phyloP scores from a whole-genome alignment of 2,329 filamentous ascomycete genomes.

The Pyrenochaeta sp. region DNA sequence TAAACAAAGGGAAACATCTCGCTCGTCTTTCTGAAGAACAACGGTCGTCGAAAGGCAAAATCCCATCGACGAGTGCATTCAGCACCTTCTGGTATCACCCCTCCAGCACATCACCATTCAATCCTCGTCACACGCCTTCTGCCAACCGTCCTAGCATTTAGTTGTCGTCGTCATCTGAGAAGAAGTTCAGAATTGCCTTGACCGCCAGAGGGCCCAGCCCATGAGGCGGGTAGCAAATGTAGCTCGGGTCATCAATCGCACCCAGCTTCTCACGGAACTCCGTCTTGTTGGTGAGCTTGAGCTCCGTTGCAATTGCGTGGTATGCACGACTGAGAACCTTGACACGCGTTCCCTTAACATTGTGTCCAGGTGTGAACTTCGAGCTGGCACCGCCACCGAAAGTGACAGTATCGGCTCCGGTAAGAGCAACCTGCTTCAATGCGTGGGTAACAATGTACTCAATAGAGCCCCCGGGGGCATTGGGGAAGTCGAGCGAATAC shows the following conservation, averaged over 20 bases:
- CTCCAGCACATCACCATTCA: constrained; percentile 12
- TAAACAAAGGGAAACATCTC: constrained; percentile 3
- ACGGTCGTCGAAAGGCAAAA: constrained; percentile 1
- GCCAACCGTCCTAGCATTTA: constrained; percentile 15
- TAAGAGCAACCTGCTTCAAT: constrained; percentile 66
- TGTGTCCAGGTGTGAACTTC: constrained; percentile 78
- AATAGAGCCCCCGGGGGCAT: constrained; percentile 83
- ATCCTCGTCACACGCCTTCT: constrained; percentile 11
- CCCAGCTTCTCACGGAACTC: constrained; percentile 93
- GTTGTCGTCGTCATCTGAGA: constrained; percentile 69
- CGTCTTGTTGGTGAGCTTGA: constrained; percentile 82
- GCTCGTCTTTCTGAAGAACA: neutral
- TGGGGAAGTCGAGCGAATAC: constrained; percentile 93
- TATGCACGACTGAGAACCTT: constrained; percentile 85
- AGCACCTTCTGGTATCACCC: constrained; percentile 32
- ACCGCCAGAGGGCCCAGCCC: constrained; percentile 83
- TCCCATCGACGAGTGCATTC: constrained; percentile 5
- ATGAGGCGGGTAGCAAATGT: constrained; percentile 87
- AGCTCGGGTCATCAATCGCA: constrained; percentile 81
- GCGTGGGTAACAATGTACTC: constrained; percentile 80
- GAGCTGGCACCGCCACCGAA: constrained; percentile 85
- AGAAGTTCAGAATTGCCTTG: constrained; percentile 87
- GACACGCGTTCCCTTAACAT: constrained; percentile 80
- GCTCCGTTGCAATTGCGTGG: constrained; percentile 78
- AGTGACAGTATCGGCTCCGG: constrained; percentile 73